Base-by-base conservation (phyloP, 805 yeast genomes). In the Clavispora fructus region DNA sequence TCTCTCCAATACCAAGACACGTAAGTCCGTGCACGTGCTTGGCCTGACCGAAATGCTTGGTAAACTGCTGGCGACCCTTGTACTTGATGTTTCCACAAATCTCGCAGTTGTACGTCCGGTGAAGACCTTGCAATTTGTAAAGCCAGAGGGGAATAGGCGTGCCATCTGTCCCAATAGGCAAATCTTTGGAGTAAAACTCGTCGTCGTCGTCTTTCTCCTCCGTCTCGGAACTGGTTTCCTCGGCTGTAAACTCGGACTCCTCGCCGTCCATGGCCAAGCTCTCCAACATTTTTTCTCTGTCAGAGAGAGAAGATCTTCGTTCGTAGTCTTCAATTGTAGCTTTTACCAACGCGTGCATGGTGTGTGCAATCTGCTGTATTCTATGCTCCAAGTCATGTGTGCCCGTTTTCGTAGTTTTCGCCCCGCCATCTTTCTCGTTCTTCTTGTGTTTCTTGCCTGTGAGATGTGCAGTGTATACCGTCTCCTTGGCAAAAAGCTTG, bases 121-220 rank as follows among this genome's bases (percentile, higher is more conserved):
- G 86, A 10, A 91, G 71, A 0, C 99, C 99, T 57, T 89, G 90
- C 39, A 91, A 69, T 63, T 91, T 94, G 73, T 81, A 91, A 27
- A 94, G 70, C 99, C 99, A 94, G 45, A 75, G 80, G 1, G 99
- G 99, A 27, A 94, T 88, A 0, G 97, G 97, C 35, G 75, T 77
- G 0, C 97, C 97, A 64, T 91, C 97, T 16, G 87, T 77, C 0
- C 96, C 98, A 0, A 87, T 43, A 0, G 96, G 96, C 45, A 87
- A 63, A 46, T 83, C 79, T 46, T 78, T 68, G 16, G 83, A 80
- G 49, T 75, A 74, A 29, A 55, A 55, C 5, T 49, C 50, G 28
- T 60, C 58, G 16, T 58, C 52, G 8, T 58, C 68, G 30, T 61
- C 62, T 6, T 64, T 69, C 10, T 25, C 43, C 0, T 56, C 63